Evolutionary conservation across 164 flowering plant species (phyloP), one percentile per base, ranked within the genome.

Genomic region (Magnolia kwangsiensis): DNA sequence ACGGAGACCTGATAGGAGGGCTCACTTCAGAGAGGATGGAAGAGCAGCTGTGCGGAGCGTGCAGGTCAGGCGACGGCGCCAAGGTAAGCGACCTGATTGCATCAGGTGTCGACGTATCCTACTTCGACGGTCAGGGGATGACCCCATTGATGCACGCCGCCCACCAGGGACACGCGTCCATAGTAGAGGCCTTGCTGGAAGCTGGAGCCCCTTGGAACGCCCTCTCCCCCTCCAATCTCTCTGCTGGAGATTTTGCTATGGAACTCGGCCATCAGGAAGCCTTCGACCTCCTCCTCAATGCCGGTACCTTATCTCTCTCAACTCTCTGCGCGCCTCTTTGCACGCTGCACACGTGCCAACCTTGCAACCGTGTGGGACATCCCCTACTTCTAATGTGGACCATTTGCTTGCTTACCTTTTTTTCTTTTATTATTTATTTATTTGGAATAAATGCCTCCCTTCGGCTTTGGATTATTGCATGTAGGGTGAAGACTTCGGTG

Each of bases 201-300:
- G 89, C 89, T 16, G 98, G 97, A n/a, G 95, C 96, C 0, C 97
- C 97, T 0, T 94, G 97, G 98, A 96, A 96, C 77, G 97, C 99
- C 13, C 89, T 96, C 74, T 87, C 94, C 10, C 97, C 94, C 68
- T 85, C 89, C 29, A 86, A 87, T 69, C 78, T 90, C 77, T 94
- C 96, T 19, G 98, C 99, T 27, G 99, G 99, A 2, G 98, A 96
- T 79, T 86, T 96, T 29, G 92, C 98, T 69, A 94, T 96, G 98
- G 92, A 91, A 7, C 73, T 82, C 13, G 95, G 92, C 18, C 96
- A 92, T 81, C 92, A 96, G 69, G 92, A 92, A 8, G 93, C 94
- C 59, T 90, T 86, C 77, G 95, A 94, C n/a, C 16, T 89, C 63
- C 91, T 96, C 66, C 91, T 96, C 75, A 92, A 96, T 73, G 92